phyloP scores from a whole-genome alignment of 148 eudicot species.

The Gaultheria prostrata region DNA sequence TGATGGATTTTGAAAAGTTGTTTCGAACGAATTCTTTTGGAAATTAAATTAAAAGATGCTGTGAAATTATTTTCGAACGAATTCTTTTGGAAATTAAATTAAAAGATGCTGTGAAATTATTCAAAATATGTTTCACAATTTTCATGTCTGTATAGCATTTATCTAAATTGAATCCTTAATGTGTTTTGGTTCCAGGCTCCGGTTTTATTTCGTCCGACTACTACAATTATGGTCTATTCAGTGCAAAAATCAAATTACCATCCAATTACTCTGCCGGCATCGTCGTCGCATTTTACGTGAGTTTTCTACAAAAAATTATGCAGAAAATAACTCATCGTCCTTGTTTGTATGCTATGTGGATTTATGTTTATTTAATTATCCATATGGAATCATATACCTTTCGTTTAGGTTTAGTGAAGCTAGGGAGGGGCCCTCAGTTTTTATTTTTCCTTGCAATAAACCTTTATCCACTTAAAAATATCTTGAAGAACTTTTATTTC shows the following conservation, averaged over 20 bases:
- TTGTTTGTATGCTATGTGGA: not conserved
- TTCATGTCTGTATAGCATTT: not conserved
- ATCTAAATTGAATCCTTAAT: not conserved
- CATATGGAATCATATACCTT: no score
- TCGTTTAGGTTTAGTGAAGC: not conserved
- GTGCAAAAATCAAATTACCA: slow-evolving; percentile 76
- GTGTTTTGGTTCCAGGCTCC: slow-evolving; percentile 42
- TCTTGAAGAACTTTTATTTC: not conserved
- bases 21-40: no score
- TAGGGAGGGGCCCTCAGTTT: not conserved
- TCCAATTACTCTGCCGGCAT: slow-evolving; percentile 73
- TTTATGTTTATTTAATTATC: not conserved
- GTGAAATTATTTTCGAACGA: no score
- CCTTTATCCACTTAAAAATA: not conserved
- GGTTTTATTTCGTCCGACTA: slow-evolving; percentile 84
- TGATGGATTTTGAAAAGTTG: no score
- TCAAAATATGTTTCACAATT: no score
- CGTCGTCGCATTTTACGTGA: slow-evolving; percentile 84
- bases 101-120: not conserved
- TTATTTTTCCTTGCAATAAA: not conserved
- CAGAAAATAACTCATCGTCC: not conserved
- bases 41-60: no score
- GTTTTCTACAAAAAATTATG: slow-evolving; percentile 16
- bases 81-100: no score
- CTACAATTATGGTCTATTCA: slow-evolving; percentile 79